A percentile compares a stretch with the other conserved stretches of the same genome.
Evolutionary conservation across 768 basidiomycete genomes (phyloP).

Genomic region (Asterophora lycoperdoides): DNA sequence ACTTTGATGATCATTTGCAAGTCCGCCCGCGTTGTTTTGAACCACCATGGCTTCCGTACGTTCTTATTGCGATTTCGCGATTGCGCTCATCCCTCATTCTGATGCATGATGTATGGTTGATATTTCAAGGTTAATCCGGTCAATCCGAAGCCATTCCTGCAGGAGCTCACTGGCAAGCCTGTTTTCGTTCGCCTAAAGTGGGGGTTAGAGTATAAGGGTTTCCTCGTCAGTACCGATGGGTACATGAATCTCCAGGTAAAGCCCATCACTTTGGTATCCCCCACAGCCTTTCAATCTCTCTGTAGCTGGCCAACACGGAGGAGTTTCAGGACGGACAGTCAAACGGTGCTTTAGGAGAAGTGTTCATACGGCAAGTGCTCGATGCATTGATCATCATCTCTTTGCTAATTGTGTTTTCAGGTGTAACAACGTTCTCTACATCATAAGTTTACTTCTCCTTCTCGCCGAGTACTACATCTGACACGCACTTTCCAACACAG

Average conservation of each 20-base stretch:
- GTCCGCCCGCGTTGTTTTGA: slow-evolving; percentile 38
- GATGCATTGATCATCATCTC: background rate
- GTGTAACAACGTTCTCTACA: slow-evolving; percentile 96
- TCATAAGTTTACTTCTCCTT: slow-evolving; percentile 58
- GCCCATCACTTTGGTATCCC: slow-evolving; percentile 15
- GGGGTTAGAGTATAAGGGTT: slow-evolving; percentile 99
- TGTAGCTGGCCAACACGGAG: slow-evolving; percentile 95
- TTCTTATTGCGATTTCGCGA: slow-evolving; percentile 16
- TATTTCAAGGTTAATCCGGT: slow-evolving; percentile 73
- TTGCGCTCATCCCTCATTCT: background rate
- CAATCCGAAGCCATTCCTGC: slow-evolving; percentile 98
- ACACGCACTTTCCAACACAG: slow-evolving; percentile 46
- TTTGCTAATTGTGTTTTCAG: slow-evolving; percentile 33
- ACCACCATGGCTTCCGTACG: slow-evolving; percentile 67
- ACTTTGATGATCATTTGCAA: slow-evolving; percentile 23
- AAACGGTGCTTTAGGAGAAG: slow-evolving; percentile 95
- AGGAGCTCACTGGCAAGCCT: slow-evolving; percentile 96
- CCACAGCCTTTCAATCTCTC: background rate
- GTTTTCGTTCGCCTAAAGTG: slow-evolving; percentile 96
- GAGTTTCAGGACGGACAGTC: slow-evolving; percentile 96
- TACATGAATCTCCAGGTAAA: slow-evolving; percentile 98
- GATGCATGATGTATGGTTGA: background rate
- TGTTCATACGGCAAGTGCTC: slow-evolving; percentile 84
- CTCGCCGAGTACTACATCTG: slow-evolving; percentile 13
- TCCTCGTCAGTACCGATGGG: slow-evolving; percentile 96